Conservation (phyloP, 371 early-diverging fungal genomes). For the Coemansia sp. region DNA sequence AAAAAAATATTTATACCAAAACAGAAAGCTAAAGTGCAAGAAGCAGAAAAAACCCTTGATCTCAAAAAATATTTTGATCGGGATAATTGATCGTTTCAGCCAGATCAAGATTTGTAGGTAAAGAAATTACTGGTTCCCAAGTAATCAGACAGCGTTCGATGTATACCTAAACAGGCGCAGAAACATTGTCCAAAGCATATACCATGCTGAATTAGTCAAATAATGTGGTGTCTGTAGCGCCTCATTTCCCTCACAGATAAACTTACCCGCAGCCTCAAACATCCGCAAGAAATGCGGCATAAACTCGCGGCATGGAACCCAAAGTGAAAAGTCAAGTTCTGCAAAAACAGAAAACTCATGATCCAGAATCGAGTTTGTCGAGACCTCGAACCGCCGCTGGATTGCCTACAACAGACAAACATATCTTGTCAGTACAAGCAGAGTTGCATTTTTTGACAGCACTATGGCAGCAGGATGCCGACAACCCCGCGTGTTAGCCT, state of each 20-base stretch:
- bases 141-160: conserved; percentile 29
- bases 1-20: neutral
- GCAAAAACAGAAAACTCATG: conserved; percentile 86
- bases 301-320: conserved; percentile 74
- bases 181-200: neutral
- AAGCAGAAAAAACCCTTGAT: conserved; percentile 3
- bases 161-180: neutral
- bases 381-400: conserved; percentile 68
- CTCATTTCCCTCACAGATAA: neutral
- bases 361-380: conserved; percentile 74
- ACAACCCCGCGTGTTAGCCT: neutral
- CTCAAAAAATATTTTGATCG: too few species aligned
- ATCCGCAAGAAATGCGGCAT: conserved; percentile 87
- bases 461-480: too few species aligned
- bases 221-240: neutral
- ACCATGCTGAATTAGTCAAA: neutral
- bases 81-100: neutral
- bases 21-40: neutral
- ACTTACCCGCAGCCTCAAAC: conserved; percentile 50
- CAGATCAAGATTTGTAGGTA: conserved; percentile 2
- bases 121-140: conserved; percentile 31
- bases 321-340: conserved; percentile 80
- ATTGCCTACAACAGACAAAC: conserved; percentile 52
- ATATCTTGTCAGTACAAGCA: neutral
- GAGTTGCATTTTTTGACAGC: neutral